Conservation (phyloP, 2,329 filamentous ascomycete genomes). For the Epichloe typhina region DNA sequence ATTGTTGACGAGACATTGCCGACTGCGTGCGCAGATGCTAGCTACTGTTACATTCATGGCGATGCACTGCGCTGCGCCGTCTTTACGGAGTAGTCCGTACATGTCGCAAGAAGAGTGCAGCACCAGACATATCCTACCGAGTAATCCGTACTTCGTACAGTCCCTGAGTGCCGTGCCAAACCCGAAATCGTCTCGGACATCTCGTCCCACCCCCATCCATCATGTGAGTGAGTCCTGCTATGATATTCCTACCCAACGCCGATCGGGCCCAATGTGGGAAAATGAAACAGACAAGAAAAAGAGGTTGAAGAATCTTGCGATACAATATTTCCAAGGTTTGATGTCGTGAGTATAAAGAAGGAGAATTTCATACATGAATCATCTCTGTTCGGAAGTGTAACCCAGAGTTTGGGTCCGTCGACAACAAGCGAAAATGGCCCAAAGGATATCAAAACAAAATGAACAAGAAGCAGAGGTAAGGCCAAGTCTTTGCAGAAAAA, state of each 20-base stretch:
- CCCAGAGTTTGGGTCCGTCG: neutral
- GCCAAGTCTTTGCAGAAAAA: neutral
- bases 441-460: neutral
- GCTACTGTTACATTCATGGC: neutral
- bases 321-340: neutral
- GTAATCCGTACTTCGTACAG: no score
- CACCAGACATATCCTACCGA: no score
- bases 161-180: no score
- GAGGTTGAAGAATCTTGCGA: neutral
- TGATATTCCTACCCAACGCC: neutral
- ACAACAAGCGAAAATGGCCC: neutral
- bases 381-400: neutral
- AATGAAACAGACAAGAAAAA: neutral
- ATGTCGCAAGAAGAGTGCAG: no score
- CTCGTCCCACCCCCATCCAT: no score
- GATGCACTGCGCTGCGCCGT: neutral
- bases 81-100: no score
- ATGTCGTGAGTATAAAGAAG: neutral
- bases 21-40: no score
- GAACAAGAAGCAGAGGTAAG: neutral
- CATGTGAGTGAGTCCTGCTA: no score
- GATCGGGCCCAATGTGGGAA: neutral
- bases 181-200: no score
- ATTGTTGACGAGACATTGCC: neutral
- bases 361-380: neutral